phyloP scores from a whole-genome alignment of 1,284 basidiomycete genomes.

The Malassezia vespertilionis region DNA sequence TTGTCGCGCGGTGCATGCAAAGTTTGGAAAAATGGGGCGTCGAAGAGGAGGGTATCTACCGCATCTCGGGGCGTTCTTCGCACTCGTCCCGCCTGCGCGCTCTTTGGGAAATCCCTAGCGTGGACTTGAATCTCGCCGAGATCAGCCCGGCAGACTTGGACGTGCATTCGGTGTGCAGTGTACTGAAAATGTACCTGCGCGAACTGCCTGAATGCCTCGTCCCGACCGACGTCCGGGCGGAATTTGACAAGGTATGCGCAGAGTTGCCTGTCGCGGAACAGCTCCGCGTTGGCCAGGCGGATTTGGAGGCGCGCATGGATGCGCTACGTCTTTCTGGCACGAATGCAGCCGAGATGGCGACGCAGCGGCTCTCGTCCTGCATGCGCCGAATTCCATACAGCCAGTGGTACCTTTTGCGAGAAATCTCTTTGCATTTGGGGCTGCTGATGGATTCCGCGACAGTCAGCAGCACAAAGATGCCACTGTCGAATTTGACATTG shows the following conservation, averaged over 20 bases:
- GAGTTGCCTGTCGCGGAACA: no score
- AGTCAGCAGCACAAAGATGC: slow-evolving; percentile 37
- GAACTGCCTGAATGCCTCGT: slow-evolving; percentile 35
- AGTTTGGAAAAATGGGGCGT: slow-evolving; percentile 36
- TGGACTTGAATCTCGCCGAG: slow-evolving; percentile 29
- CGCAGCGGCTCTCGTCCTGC: slow-evolving; percentile 17
- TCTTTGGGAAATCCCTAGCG: slow-evolving; percentile 23
- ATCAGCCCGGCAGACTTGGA: slow-evolving; percentile 41
- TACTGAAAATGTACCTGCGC: slow-evolving; percentile 40
- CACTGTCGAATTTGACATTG: slow-evolving; percentile 35
- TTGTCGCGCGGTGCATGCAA: slow-evolving; percentile 40
- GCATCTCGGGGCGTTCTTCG: slow-evolving; percentile 36
- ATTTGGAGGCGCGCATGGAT: neutral
- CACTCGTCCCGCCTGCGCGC: slow-evolving; percentile 34
- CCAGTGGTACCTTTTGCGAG: slow-evolving; percentile 43
- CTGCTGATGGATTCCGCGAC: slow-evolving; percentile 19
- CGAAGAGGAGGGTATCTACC: slow-evolving; percentile 42
- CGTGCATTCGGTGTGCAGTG: slow-evolving; percentile 42
- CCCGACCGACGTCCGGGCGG: slow-evolving; percentile 10
- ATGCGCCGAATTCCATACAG: slow-evolving; percentile 23
- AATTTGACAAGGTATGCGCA: slow-evolving; percentile 17
- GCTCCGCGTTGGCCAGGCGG: neutral
- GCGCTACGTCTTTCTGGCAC: slow-evolving; percentile 3
- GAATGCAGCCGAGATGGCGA: slow-evolving; percentile 8
- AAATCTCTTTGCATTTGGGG: slow-evolving; percentile 30